Evolutionary conservation across 495 filamentous ascomycete species (phyloP).

Genomic region (Penicillium cosmopolitanum): DNA sequence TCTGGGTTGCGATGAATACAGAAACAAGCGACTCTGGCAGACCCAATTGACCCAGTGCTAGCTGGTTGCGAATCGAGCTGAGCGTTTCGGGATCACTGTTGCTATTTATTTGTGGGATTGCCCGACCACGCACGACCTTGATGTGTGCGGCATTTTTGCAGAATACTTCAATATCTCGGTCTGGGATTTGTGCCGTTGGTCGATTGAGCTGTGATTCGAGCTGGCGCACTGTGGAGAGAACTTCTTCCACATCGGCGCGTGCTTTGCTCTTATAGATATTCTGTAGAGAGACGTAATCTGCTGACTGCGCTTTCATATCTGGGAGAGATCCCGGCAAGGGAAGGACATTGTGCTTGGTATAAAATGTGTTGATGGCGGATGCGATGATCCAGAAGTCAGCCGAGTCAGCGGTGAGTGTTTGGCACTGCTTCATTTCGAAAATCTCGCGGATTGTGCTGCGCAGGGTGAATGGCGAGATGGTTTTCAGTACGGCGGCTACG

Average conservation of each 20-base stretch:
- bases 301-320: conserved; percentile 97
- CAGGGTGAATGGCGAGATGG: conserved; percentile 67
- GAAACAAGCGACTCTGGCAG: conserved; percentile 66
- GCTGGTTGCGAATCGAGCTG: conserved; percentile 38
- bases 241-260: conserved; percentile 75
- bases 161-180: conserved; percentile 85
- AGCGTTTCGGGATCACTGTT: conserved; percentile 37
- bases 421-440: conserved; percentile 68
- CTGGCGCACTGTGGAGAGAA: conserved; percentile 67
- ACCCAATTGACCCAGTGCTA: conserved; percentile 25
- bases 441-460: conserved; percentile 73
- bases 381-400: conserved; percentile 88
- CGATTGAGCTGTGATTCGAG: conserved; percentile 57
- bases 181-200: conserved; percentile 55
- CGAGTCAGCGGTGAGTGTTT: conserved; percentile 44
- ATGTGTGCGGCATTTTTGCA: conserved; percentile 96
- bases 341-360: conserved; percentile 67
- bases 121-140: conserved; percentile 74
- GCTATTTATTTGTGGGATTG: conserved; percentile 47
- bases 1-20: conserved; percentile 75
- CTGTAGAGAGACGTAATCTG: conserved; percentile 88
- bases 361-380: conserved; percentile 75
- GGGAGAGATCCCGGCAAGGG: conserved; percentile 88
- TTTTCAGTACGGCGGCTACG: conserved; percentile 82
- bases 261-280: conserved; percentile 94